Conservation (phyloP, 2,329 filamentous ascomycete species). For the Trichoderma koningiopsis region DNA sequence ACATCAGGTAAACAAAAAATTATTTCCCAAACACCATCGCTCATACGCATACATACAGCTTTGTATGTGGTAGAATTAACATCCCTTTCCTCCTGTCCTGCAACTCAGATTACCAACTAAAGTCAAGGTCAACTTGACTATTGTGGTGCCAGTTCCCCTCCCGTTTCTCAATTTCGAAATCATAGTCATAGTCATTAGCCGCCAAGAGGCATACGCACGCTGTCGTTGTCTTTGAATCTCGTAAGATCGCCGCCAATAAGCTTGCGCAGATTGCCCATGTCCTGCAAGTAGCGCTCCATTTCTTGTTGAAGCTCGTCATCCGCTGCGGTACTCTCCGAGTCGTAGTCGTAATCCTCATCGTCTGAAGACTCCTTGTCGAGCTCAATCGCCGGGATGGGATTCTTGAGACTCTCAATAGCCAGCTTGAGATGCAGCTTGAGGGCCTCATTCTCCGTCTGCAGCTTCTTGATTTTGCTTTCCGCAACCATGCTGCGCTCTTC, state of each 20-base stretch:
- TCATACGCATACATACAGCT: slow-evolving; percentile 1
- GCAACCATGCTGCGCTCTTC: slow-evolving; percentile 88
- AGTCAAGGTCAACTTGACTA: background rate
- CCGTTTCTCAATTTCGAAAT: background rate
- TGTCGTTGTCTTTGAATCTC: slow-evolving; percentile 64
- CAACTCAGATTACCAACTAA: background rate
- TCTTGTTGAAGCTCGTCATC: slow-evolving; percentile 74
- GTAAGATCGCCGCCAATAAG: slow-evolving; percentile 75
- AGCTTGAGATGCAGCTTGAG: slow-evolving; percentile 84
- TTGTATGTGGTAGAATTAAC: background rate
- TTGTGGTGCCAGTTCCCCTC: background rate
- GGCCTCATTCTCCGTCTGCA: slow-evolving; percentile 89
- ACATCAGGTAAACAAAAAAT: background rate
- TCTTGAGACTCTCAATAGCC: slow-evolving; percentile 82
- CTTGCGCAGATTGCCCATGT: slow-evolving; percentile 68
- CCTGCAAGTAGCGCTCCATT: slow-evolving; percentile 80
- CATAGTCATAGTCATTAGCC: background rate
- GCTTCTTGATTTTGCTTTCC: slow-evolving; percentile 88
- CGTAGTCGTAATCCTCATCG: slow-evolving; percentile 62
- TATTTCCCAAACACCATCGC: background rate
- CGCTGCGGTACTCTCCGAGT: slow-evolving; percentile 49
- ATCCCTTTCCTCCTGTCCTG: background rate
- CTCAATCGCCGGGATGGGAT: slow-evolving; percentile 72
- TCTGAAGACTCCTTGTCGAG: slow-evolving; percentile 33
- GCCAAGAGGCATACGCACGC: slow-evolving; percentile 56